phyloP scores from a whole-genome alignment of 2,329 filamentous ascomycete species.

The Cytospora piceae region DNA sequence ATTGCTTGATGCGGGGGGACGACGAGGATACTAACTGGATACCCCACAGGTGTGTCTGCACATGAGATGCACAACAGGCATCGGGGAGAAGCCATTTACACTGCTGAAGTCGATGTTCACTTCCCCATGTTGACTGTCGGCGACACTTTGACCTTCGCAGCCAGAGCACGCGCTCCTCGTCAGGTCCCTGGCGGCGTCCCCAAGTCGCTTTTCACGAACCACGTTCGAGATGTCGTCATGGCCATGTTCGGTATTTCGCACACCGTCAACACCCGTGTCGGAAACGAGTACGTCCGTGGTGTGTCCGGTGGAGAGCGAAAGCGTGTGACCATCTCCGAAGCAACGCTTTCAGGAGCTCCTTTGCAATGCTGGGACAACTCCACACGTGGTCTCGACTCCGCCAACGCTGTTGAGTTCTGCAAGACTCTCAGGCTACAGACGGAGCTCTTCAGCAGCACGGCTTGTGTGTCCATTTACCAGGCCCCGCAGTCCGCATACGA shows the following conservation, averaged over 20 bases:
- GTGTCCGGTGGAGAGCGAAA: constrained; percentile 76
- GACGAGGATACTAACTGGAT: not conserved
- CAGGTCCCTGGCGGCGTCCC: constrained; percentile 62
- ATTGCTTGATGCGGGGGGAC: not conserved
- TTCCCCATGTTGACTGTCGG: constrained; percentile 78
- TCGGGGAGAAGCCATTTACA: constrained; percentile 85
- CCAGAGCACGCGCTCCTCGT: constrained; percentile 68
- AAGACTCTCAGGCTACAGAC: constrained; percentile 70
- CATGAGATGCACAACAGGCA: constrained; percentile 78
- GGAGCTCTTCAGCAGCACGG: constrained; percentile 67
- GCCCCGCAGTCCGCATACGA: constrained; percentile 68
- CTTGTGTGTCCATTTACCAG: constrained; percentile 76
- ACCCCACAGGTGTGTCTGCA: constrained; percentile 59
- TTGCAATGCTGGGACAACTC: constrained; percentile 74
- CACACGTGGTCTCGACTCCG: constrained; percentile 73
- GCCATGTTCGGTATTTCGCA: constrained; percentile 76
- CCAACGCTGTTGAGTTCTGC: constrained; percentile 76
- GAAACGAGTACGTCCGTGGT: constrained; percentile 75
- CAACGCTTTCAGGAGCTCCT: constrained; percentile 60
- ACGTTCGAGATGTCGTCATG: constrained; percentile 74
- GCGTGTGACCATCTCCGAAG: constrained; percentile 67
- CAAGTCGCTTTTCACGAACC: constrained; percentile 58
- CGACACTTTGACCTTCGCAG: constrained; percentile 79
- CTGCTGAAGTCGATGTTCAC: constrained; percentile 81
- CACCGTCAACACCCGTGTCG: constrained; percentile 72